Evolutionary conservation across 106 monocot genomes (phyloP).

Genomic region (Platanthera zijinensis): DNA sequence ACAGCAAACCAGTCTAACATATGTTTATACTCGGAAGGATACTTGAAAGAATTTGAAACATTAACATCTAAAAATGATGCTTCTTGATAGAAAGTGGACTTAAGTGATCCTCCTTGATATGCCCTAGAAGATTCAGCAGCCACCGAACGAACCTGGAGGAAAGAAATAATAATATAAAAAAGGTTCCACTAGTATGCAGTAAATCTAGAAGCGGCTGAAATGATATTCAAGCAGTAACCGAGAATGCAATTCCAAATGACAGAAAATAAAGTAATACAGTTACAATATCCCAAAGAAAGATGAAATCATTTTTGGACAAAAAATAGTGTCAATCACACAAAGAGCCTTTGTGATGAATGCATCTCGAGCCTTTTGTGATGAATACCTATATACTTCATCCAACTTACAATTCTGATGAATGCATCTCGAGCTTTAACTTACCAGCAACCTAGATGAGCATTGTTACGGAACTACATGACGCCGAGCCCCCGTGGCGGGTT

Average conservation of each 20-base stretch:
- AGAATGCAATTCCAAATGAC: background rate
- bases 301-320: background rate
- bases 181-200: background rate
- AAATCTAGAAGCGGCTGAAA: background rate
- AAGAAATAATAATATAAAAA: constrained; percentile 5
- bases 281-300: background rate
- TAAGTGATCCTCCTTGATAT: constrained; percentile 84
- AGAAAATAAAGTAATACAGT: background rate
- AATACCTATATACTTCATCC: background rate
- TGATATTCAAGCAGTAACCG: background rate
- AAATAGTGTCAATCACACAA: background rate
- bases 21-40: constrained; percentile 41
- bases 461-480: too few species aligned
- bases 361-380: background rate
- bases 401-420: background rate
- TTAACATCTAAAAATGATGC: constrained; percentile 27
- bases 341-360: background rate
- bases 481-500: too few species aligned
- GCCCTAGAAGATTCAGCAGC: constrained; percentile 95
- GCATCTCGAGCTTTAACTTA: background rate
- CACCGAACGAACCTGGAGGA: constrained; percentile 80
- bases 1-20: constrained; percentile 95
- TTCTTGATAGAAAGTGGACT: constrained; percentile 78
- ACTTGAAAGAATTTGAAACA: constrained; percentile 30
- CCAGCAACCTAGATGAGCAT: background rate